Percentiles rank a stretch among this genome's conserved stretches.
These are phyloP conservation scores for Boletus rubescentipes DNA, from an alignment of 768 basidiomycete genomes.

Conservation along the genomic window DNA sequence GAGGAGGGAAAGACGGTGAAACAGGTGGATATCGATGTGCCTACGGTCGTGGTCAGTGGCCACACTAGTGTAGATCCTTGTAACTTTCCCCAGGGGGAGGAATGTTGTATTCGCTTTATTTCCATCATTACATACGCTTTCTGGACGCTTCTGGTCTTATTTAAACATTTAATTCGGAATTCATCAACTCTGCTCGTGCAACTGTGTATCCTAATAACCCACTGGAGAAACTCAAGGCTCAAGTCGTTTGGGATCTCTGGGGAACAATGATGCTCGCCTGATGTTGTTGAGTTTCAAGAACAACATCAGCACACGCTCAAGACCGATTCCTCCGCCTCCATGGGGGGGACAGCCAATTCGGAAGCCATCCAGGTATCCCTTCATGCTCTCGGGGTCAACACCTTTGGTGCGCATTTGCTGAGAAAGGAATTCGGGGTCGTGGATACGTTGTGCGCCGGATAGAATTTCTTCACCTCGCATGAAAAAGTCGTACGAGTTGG, in stretches of 20 bases:
- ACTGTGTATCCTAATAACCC: slow-evolving; percentile 17
- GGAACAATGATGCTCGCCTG: slow-evolving; percentile 89
- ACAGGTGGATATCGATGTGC: neutral
- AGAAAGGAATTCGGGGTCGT: slow-evolving; percentile 78
- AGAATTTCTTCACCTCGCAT: slow-evolving; percentile 99
- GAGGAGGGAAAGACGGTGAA: slow-evolving; percentile 45
- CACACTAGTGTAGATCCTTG: slow-evolving; percentile 18
- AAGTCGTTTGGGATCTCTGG: slow-evolving; percentile 93
- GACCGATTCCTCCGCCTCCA: slow-evolving; percentile 94
- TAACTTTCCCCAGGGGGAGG: slow-evolving; percentile 19
- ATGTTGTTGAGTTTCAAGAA: slow-evolving; percentile 98
- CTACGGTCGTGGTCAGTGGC: slow-evolving; percentile 18
- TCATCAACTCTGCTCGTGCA: slow-evolving; percentile 17
- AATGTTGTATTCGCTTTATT: slow-evolving; percentile 25
- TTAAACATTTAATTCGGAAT: slow-evolving; percentile 29
- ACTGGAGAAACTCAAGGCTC: slow-evolving; percentile 56
- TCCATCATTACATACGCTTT: slow-evolving; percentile 18
- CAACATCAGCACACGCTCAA: slow-evolving; percentile 95
- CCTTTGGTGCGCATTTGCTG: slow-evolving; percentile 86
- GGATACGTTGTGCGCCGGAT: slow-evolving; percentile 96
- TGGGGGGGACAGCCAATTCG: slow-evolving; percentile 93
- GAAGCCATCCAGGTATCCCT: slow-evolving; percentile 92
- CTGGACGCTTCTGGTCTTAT: slow-evolving; percentile 21
- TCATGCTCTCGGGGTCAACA: slow-evolving; percentile 90
- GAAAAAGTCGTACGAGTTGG: slow-evolving; percentile 99